phyloP scores from a whole-genome alignment of 2,329 filamentous ascomycete species.

The Fusarium decemcellulare region DNA sequence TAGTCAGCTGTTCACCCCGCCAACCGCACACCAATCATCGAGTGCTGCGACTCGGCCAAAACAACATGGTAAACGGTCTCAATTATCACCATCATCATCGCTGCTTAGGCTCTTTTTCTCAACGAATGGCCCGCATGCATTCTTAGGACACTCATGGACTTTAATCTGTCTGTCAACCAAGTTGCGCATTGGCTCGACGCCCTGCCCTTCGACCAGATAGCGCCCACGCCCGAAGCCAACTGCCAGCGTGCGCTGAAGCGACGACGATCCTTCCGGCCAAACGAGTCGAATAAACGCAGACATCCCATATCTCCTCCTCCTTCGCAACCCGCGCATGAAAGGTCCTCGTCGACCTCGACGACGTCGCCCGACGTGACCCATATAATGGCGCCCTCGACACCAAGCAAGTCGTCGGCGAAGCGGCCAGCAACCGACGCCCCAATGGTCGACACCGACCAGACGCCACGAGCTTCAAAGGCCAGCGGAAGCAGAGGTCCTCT shows the following conservation, averaged over 20 bases:
- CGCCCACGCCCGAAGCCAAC: not conserved
- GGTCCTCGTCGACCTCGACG: not conserved
- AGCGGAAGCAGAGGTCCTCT: not conserved
- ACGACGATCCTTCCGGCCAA: not conserved
- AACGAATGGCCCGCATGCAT: not conserved
- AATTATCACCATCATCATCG: not conserved
- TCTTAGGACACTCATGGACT: not conserved
- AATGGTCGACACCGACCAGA: not conserved
- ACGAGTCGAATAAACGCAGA: not conserved
- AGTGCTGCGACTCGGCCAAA: no score
- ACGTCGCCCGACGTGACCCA: not conserved
- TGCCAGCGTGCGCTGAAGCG: not conserved
- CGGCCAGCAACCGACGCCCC: not conserved
- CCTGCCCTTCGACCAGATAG: not conserved
- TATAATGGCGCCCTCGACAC: not conserved
- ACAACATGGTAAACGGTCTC: no score
- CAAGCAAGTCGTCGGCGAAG: not conserved
- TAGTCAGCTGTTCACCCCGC: not conserved
- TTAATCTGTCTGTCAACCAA: not conserved
- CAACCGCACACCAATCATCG: not conserved
- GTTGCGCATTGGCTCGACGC: slow-evolving; percentile 2
- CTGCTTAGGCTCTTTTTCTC: not conserved
- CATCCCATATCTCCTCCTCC: not conserved
- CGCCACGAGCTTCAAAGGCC: not conserved
- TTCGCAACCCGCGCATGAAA: not conserved